A percentile compares a stretch with the other conserved stretches of the same genome.
Conservation (phyloP, 345 rosid genomes). For the Pugionium dolabratum region DNA sequence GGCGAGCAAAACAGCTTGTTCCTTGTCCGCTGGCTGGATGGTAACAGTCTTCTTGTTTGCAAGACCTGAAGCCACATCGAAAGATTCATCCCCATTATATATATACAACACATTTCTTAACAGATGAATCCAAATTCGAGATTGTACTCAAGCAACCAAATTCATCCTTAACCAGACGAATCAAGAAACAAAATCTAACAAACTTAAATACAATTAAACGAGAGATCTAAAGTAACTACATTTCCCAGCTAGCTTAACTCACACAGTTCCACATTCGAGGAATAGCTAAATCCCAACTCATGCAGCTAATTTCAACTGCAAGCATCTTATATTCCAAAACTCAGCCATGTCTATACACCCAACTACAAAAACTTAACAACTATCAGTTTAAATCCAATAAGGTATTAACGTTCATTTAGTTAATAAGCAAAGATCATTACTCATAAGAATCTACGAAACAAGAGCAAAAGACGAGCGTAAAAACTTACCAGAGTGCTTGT, state of each 20-base stretch:
- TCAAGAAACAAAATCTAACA: not conserved
- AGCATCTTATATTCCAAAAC: not conserved
- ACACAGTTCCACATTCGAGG: too few relatives aligned
- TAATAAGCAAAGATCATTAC: not conserved
- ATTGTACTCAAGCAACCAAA: not conserved
- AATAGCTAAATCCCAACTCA: too few relatives aligned
- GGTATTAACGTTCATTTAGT: not conserved
- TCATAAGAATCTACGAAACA: too few relatives aligned
- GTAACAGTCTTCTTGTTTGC: constrained; percentile 78
- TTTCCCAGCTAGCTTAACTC: not conserved
- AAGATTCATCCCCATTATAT: not conserved
- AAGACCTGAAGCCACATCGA: constrained; percentile 48
- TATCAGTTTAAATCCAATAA: not conserved
- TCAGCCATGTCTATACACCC: too few relatives aligned
- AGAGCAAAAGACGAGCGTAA: not conserved
- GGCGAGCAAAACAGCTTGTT: constrained; percentile 60
- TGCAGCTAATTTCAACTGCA: not conserved
- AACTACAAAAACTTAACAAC: too few relatives aligned
- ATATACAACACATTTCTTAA: not conserved
- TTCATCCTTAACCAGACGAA: not conserved
- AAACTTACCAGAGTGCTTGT: constrained; percentile 65
- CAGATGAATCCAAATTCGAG: not conserved
- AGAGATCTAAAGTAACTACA: not conserved
- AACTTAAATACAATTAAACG: not conserved
- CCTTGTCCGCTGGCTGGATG: constrained; percentile 66